These are phyloP conservation scores for Euphorbia tirucalli DNA, from an alignment of 345 rosid species.

Conservation along the genomic window DNA sequence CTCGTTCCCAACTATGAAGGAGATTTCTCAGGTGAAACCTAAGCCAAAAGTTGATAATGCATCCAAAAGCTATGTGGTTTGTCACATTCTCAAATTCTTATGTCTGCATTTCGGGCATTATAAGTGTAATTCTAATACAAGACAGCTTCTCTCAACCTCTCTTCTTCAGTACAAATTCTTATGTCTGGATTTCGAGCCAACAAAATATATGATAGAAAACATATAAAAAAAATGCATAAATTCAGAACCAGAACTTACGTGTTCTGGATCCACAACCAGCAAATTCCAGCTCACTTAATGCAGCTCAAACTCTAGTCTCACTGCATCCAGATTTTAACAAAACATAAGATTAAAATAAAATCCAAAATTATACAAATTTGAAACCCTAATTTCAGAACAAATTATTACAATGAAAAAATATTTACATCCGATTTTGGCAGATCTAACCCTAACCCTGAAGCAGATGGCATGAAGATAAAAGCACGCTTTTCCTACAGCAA, in stretches of 20 bases:
- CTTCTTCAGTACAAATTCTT: background rate
- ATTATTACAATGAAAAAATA: background rate
- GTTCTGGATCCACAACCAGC: slow-evolving; percentile 18
- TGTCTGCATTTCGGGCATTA: background rate
- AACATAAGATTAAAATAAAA: background rate
- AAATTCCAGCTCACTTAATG: slow-evolving; percentile 14
- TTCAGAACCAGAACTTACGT: slow-evolving; percentile 15
- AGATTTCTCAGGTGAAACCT: background rate
- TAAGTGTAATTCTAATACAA: background rate
- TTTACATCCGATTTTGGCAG: slow-evolving; percentile 1
- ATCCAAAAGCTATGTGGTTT: background rate
- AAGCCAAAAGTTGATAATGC: background rate
- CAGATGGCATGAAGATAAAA: background rate
- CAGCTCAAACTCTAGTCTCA: slow-evolving; percentile 17
- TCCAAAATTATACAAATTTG: background rate
- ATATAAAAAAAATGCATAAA: background rate
- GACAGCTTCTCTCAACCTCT: background rate
- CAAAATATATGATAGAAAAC: background rate
- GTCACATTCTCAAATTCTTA: background rate
- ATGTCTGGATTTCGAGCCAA: no score
- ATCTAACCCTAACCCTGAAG: slow-evolving; percentile 22
- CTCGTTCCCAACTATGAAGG: background rate
- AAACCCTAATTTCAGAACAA: background rate
- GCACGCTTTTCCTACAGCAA: background rate
- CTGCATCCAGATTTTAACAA: slow-evolving; percentile 1